Evolutionary conservation across 345 rosid species (phyloP).

Genomic region (Arabis hirsuta): DNA sequence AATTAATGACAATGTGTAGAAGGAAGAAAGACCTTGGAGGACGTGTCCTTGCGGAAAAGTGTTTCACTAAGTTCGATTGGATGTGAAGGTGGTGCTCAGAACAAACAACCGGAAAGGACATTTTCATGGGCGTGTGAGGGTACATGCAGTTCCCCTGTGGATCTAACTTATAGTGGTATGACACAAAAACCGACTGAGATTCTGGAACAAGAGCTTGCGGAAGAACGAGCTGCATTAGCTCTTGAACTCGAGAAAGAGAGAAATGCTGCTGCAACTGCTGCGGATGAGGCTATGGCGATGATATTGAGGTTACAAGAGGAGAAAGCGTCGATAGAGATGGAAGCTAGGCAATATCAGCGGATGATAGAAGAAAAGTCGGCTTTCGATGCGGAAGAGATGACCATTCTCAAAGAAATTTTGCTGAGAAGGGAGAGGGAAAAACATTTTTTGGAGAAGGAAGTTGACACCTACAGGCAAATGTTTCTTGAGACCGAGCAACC

Average conservation of each 20-base stretch:
- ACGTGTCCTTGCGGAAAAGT: constrained; percentile 26
- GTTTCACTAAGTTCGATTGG: constrained; percentile 33
- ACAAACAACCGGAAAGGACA: constrained; percentile 39
- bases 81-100: constrained; percentile 33
- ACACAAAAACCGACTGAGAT: constrained; percentile 40
- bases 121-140: constrained; percentile 38
- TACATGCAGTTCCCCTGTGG: constrained; percentile 34
- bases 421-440: constrained; percentile 73
- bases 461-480: constrained; percentile 58
- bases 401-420: constrained; percentile 71
- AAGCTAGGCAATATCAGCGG: constrained; percentile 75
- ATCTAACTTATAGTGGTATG: constrained; percentile 40
- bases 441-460: constrained; percentile 71
- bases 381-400: constrained; percentile 79
- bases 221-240: constrained; percentile 53
- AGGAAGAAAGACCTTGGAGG: constrained; percentile 4
- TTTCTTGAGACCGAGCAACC: constrained; percentile 51
- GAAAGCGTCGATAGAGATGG: constrained; percentile 68
- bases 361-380: constrained; percentile 78
- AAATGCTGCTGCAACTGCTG: constrained; percentile 72
- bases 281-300: constrained; percentile 80
- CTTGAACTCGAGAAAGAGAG: constrained; percentile 81
- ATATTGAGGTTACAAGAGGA: constrained; percentile 70
- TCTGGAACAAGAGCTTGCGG: constrained; percentile 53
- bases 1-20: constrained; percentile 16